Evolutionary conservation across 1,284 basidiomycete genomes (phyloP).

Genomic region (Fomitopsis palustris): DNA sequence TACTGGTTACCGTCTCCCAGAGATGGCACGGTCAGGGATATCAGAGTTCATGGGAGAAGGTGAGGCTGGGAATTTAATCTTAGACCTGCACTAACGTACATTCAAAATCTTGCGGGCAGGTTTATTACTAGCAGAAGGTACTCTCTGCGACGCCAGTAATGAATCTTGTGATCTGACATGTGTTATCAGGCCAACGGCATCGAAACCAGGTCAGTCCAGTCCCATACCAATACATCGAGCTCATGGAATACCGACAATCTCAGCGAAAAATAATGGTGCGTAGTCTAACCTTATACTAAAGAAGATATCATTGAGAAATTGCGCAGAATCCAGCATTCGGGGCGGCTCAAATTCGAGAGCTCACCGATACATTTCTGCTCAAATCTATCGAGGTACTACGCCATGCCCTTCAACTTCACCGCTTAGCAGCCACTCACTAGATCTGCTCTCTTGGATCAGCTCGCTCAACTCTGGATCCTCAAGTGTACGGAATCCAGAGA

Average conservation of each 20-base stretch:
- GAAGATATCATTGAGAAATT: not conserved
- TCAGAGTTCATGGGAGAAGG: constrained; percentile 29
- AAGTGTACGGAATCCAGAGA: constrained; percentile 8
- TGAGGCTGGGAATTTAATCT: not conserved
- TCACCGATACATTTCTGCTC: constrained; percentile 51
- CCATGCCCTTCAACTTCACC: not conserved
- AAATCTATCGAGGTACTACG: constrained; percentile 44
- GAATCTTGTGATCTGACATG: not conserved
- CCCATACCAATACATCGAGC: not conserved
- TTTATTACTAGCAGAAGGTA: constrained; percentile 10
- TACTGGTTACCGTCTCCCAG: constrained; percentile 31
- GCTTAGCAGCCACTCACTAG: not conserved
- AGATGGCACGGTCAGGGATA: constrained; percentile 19
- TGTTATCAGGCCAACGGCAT: constrained; percentile 1
- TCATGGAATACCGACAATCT: not conserved
- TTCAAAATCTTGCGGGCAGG: not conserved
- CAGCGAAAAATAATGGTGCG: constrained; percentile 35
- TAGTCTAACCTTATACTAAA: not conserved
- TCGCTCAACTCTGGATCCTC: constrained; percentile 24
- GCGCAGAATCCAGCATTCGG: constrained; percentile 60
- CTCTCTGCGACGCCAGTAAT: not conserved
- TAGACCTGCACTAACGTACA: not conserved
- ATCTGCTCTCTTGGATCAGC: constrained; percentile 13
- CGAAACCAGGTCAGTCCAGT: constrained; percentile 5
- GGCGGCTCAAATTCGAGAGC: constrained; percentile 47